Percentiles rank a stretch among this genome's conserved stretches.
Evolutionary conservation across 768 basidiomycete genomes (phyloP).

Genomic region (Strobilomyces echinocephalus): DNA sequence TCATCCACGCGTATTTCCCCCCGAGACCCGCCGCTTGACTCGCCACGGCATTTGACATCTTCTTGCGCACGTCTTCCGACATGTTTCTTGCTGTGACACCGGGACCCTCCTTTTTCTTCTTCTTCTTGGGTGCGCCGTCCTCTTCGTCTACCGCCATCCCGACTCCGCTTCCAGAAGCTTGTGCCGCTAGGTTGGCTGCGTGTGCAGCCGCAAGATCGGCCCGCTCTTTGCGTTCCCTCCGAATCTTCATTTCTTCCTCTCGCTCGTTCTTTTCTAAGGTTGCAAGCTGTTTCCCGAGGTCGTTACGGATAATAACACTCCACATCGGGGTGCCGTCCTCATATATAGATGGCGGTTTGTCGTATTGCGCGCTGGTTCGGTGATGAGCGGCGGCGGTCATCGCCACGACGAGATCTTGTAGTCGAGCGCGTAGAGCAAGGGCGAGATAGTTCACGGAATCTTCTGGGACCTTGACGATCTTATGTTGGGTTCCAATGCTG

Average conservation of each 20-base stretch:
- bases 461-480: constrained; percentile 62
- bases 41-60: constrained; percentile 86
- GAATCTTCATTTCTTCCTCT: constrained; percentile 74
- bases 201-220: constrained; percentile 69
- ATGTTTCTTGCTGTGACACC: constrained; percentile 84
- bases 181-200: constrained; percentile 57
- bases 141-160: constrained; percentile 39
- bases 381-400: constrained; percentile 69
- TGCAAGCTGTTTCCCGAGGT: constrained; percentile 73
- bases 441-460: constrained; percentile 76
- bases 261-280: constrained; percentile 74
- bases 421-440: constrained; percentile 68
- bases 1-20: constrained; percentile 89
- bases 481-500: constrained; percentile 60
- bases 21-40: constrained; percentile 83
- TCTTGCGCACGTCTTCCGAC: constrained; percentile 88
- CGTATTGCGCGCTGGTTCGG: constrained; percentile 66
- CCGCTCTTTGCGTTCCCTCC: constrained; percentile 76
- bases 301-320: constrained; percentile 70
- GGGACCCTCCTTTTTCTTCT: constrained; percentile 77
- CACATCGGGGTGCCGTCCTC: constrained; percentile 75
- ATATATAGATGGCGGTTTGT: constrained; percentile 61
- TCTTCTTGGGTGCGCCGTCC: constrained; percentile 67
- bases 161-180: constrained; percentile 37
- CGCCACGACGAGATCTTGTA: constrained; percentile 61